Conservation (phyloP, 2,329 filamentous ascomycete genomes). For the Penicillium sp. region DNA sequence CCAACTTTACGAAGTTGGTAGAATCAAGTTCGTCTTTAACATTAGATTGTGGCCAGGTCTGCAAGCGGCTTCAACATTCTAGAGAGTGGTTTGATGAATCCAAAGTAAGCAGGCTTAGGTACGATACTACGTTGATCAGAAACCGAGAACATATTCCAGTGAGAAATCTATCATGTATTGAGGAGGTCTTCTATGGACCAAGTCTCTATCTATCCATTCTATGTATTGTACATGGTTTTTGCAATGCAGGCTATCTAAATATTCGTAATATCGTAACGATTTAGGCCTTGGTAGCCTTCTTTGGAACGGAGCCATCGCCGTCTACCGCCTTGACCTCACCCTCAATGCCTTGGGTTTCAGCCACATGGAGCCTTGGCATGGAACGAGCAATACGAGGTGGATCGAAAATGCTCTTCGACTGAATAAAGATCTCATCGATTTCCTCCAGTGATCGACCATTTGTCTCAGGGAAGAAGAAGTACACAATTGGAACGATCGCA, state of each 20-base stretch:
- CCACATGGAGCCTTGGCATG: slow-evolving; percentile 5
- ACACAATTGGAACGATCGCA: slow-evolving; percentile 33
- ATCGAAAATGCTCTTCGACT: slow-evolving; percentile 23
- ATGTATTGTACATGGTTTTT: not conserved
- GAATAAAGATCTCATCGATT: slow-evolving; percentile 40
- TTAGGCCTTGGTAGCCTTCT: not conserved
- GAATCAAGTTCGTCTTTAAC: no score
- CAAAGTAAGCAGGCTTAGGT: not conserved
- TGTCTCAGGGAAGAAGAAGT: slow-evolving; percentile 42
- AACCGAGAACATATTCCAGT: not conserved
- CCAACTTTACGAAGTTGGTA: no score
- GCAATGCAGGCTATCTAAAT: not conserved
- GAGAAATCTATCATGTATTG: not conserved
- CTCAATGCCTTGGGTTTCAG: not conserved
- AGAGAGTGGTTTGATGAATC: no score
- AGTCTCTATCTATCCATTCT: not conserved
- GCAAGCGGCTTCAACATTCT: no score
- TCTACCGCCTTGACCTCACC: not conserved
- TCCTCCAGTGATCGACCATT: slow-evolving; percentile 41
- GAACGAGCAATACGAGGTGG: slow-evolving; percentile 20
- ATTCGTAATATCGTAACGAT: not conserved
- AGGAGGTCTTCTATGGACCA: not conserved
- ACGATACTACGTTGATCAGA: not conserved
- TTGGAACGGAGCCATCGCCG: not conserved
- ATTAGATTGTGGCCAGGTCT: no score